Conservation (phyloP, 1,284 basidiomycete species). For the Ceratobasidium sp. region DNA sequence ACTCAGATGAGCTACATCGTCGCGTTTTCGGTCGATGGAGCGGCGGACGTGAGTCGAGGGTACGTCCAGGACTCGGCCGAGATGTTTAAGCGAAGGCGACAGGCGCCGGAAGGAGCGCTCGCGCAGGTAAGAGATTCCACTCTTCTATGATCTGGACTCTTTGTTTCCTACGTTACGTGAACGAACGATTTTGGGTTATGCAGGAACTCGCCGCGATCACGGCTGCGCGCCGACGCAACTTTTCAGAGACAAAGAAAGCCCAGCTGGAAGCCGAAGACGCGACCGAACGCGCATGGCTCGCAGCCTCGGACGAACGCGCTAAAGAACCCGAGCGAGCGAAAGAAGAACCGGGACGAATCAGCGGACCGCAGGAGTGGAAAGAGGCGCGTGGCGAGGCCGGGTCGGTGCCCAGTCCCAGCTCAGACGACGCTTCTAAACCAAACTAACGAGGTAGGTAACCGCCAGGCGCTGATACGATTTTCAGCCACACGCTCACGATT, state of each 20-base stretch:
- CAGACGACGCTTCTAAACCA: constrained; percentile 5
- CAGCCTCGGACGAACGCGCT: constrained; percentile 48
- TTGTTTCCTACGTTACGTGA: neutral
- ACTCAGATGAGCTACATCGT: constrained; percentile 56
- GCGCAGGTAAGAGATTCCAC: constrained; percentile 48
- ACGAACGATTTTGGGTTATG: too few species aligned
- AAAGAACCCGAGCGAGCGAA: constrained; percentile 45
- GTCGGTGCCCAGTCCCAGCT: neutral
- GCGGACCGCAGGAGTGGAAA: constrained; percentile 58
- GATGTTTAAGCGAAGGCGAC: constrained; percentile 43
- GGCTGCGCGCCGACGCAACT: constrained; percentile 42
- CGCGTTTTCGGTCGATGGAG: constrained; percentile 56
- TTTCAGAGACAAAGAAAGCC: constrained; percentile 43
- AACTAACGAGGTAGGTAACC: neutral
- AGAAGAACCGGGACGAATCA: constrained; percentile 52
- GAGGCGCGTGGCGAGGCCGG: constrained; percentile 55
- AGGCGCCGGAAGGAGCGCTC: constrained; percentile 52
- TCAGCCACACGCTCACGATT: constrained; percentile 1
- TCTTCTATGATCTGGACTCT: neutral
- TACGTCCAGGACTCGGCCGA: constrained; percentile 50
- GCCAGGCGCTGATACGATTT: neutral
- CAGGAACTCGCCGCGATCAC: constrained; percentile 48
- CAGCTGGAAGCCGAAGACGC: constrained; percentile 51
- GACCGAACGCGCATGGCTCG: constrained; percentile 51
- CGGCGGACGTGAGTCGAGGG: constrained; percentile 57